These are phyloP conservation scores for Brettanomyces nanus DNA, from an alignment of 805 yeast species.

Conservation along the genomic window DNA sequence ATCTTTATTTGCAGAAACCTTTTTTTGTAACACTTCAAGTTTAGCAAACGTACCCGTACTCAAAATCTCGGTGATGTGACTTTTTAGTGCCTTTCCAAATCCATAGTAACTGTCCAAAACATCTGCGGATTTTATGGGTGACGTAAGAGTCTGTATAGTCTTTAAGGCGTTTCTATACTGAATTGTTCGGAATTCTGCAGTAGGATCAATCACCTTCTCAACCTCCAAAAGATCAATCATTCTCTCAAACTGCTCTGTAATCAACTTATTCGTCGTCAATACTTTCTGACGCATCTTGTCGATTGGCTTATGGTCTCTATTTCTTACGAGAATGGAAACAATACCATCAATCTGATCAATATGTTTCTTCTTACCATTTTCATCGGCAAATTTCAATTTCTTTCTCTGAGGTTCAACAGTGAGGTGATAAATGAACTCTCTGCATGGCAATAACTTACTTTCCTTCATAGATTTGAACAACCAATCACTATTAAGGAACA, in stretches of 20 bases:
- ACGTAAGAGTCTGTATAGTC: conserved; percentile 21
- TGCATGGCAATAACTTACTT: not conserved
- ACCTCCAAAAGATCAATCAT: conserved; percentile 23
- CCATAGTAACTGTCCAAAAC: conserved; percentile 34
- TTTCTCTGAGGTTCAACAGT: not conserved
- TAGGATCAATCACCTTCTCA: conserved; percentile 12
- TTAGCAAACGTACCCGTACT: conserved; percentile 27
- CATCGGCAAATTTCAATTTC: not conserved
- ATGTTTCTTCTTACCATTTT: not conserved
- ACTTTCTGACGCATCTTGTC: conserved; percentile 1
- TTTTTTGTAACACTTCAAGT: conserved; percentile 9
- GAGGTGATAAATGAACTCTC: not conserved
- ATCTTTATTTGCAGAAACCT: conserved; percentile 15
- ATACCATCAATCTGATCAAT: not conserved
- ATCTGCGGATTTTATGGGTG: conserved; percentile 25
- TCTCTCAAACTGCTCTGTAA: conserved; percentile 25
- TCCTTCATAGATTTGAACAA: conserved; percentile 1
- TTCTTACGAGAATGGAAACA: conserved; percentile 3
- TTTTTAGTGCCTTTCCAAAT: conserved; percentile 33
- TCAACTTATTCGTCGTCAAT: conserved; percentile 19
- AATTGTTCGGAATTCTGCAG: conserved; percentile 11
- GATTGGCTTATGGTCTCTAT: conserved; percentile 1
- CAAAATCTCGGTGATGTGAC: conserved; percentile 39
- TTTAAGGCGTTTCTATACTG: conserved; percentile 37
- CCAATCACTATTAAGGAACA: conserved; percentile 4